These are phyloP conservation scores for Ogataea nitratoaversa DNA, from an alignment of 805 yeast genomes.

Conservation along the genomic window DNA sequence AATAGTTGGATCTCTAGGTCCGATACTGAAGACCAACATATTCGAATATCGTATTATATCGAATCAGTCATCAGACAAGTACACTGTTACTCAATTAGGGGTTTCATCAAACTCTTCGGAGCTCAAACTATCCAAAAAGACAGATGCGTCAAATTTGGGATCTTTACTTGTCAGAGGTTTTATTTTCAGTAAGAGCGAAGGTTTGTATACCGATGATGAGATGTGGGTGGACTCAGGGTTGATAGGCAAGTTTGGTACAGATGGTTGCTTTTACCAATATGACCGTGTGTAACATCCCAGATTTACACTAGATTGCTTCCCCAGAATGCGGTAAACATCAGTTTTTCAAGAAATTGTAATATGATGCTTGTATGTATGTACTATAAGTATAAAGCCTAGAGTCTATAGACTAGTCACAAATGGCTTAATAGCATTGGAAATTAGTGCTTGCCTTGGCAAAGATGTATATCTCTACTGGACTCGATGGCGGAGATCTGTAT, in stretches of 20 bases:
- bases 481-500: too few relatives aligned
- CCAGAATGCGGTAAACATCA: too few relatives aligned
- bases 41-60: conserved; percentile 56
- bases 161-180: conserved; percentile 59
- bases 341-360: too few relatives aligned
- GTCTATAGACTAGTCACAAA: too few relatives aligned
- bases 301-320: not conserved
- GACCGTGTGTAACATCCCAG: not conserved
- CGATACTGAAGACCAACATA: conserved; percentile 53
- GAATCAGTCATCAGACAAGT: conserved; percentile 12
- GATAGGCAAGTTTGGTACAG: conserved; percentile 59
- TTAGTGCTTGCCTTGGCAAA: too few relatives aligned
- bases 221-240: conserved; percentile 47
- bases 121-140: conserved; percentile 42
- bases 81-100: conserved; percentile 39
- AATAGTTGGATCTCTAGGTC: conserved; percentile 47
- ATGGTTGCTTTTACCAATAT: conserved; percentile 62
- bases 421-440: too few relatives aligned
- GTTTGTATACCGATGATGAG: conserved; percentile 36
- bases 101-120: conserved; percentile 58
- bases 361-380: too few relatives aligned
- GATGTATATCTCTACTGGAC: too few relatives aligned
- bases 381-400: too few relatives aligned
- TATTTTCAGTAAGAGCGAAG: conserved; percentile 47
- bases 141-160: conserved; percentile 42